Base-by-base conservation (phyloP, 1,284 basidiomycete genomes). In the Hymenochaete sp. region DNA sequence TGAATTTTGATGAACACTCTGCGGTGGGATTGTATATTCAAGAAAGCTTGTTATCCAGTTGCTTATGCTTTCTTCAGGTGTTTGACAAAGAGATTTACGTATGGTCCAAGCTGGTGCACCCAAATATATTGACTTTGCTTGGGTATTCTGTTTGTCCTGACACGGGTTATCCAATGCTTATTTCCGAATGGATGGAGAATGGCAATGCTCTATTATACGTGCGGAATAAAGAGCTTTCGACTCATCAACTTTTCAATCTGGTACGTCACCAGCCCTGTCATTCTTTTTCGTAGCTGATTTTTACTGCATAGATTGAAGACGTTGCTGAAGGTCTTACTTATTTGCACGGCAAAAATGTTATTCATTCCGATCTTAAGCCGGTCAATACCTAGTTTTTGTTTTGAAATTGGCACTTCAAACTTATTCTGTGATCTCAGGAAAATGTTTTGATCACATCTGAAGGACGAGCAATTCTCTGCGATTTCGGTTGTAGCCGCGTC, bases 331-430 rank as follows among this genome's bases (percentile, higher is more conserved):
- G 49, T 9, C n/a, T 47, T 22, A 31, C 35, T 9, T 51, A 51
- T 27, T 44, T 51, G n/a, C 49, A 51, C 21, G 31, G 28, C 3
- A 18, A 26, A 7, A 37, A 37, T 9, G 27, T 51, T 2, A 39
- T 51, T 18, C 49, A 51, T 25, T 43, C 49, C 18, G 49, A 51
- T 43, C 25, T 51, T n/a, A 51, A 51, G 37, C 40, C 45, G 33
- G 49, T 51, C 21, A 14, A 42, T 44, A 19, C 21, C 21, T 6
- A 28, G 9, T n/a, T 29, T 19, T 32, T 5, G 14, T 26, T 35
- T 35, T 6, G 8, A 6, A 35, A 5, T 18, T 8, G 13, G 22
- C 6, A n/a, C 22, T 3, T 39, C 24, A 6, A 21, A 29, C 19
- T 29, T 8, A 21, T 40, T 18, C n/a, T n/a, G 9, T 29, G 2